These are phyloP conservation scores for Candolleomyces aberdarensis DNA, from an alignment of 768 basidiomycete genomes.

Conservation along the genomic window DNA sequence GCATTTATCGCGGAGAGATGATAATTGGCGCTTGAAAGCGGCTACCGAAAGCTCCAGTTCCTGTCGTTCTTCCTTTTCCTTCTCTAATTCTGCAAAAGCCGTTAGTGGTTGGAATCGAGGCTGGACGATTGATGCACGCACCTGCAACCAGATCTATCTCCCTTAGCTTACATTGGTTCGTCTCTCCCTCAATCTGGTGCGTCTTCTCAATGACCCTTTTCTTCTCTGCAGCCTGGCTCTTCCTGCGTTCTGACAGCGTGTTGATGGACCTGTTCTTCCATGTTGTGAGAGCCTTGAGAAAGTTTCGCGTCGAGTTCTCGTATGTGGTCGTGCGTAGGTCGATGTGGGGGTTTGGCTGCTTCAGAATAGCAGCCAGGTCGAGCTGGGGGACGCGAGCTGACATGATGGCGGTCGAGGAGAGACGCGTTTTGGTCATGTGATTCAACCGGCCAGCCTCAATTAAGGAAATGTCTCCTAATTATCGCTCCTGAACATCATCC, in stretches of 20 bases:
- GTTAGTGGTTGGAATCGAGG: neutral
- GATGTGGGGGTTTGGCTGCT: constrained; percentile 54
- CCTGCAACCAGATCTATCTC: constrained; percentile 79
- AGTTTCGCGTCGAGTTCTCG: constrained; percentile 66
- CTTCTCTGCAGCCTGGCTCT: constrained; percentile 57
- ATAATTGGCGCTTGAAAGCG: constrained; percentile 63
- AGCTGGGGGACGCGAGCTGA: constrained; percentile 48
- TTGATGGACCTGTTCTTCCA: constrained; percentile 73
- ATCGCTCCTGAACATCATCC: neutral
- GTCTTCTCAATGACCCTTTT: constrained; percentile 61
- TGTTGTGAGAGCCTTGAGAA: constrained; percentile 65
- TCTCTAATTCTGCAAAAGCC: constrained; percentile 48
- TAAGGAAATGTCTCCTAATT: neutral
- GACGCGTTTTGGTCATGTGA: constrained; percentile 8
- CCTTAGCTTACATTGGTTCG: constrained; percentile 67
- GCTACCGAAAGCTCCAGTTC: constrained; percentile 62
- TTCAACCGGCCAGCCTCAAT: neutral
- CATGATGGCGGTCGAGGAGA: constrained; percentile 12
- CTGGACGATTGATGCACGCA: constrained; percentile 30
- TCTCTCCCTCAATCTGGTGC: constrained; percentile 64
- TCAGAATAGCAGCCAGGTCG: constrained; percentile 56
- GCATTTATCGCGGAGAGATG: constrained; percentile 57
- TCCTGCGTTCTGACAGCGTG: constrained; percentile 65
- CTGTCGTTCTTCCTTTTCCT: constrained; percentile 71
- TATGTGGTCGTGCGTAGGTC: constrained; percentile 61